Base-by-base conservation (phyloP, 192 early-diverging fungal genomes). In the Backusella sp. region DNA sequence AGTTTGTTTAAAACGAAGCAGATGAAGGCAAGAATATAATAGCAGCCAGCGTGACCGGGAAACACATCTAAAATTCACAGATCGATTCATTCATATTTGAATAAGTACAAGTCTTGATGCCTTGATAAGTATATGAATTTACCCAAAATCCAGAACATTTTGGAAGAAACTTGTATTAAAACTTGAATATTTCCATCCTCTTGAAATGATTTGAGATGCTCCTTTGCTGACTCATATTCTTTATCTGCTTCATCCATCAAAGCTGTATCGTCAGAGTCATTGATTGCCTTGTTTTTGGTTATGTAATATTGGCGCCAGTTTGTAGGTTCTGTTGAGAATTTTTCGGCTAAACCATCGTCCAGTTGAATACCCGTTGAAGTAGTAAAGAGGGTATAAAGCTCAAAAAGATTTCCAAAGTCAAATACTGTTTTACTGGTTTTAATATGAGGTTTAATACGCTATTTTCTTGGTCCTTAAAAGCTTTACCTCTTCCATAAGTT, bases 331-430 rank as follows among this genome's bases (percentile, higher is more conserved):
- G 49, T 30, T 19, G 37, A 52, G 68, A 77, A 83, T 52, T 75
- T 77, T 9, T 62, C 42, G 14, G 39, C 39, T n/a, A 83, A 36
- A 5, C 68, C 62, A 8, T 79, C 82, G 15, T 76, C 83, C 19
- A 88, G 53, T 32, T 84, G 79, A 11, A 88, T 53, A n/a, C 86
- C 86, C 17, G 73, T 79, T 36, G 87, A 76, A 34, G 83, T 82
- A 30, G 80, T 76, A 19, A 88, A 80, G 26, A 88, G 79, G 4
- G 75, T 76, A 32, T 86, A 85, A 26, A 88, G 79, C 2, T 84
- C 80, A 72, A 88, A 88, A 4, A 86, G 44, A 35, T 88, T 82
- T 41, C 87, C 87, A 80, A 88, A 88, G 53, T 88, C 87, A 67
- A 83, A 82, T 2, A 86, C 52, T 30, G 78, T 71, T 79, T 88